Evolutionary conservation across 805 yeast species (phyloP).

Genomic region (Groenewaldozyma tartarivorans): DNA sequence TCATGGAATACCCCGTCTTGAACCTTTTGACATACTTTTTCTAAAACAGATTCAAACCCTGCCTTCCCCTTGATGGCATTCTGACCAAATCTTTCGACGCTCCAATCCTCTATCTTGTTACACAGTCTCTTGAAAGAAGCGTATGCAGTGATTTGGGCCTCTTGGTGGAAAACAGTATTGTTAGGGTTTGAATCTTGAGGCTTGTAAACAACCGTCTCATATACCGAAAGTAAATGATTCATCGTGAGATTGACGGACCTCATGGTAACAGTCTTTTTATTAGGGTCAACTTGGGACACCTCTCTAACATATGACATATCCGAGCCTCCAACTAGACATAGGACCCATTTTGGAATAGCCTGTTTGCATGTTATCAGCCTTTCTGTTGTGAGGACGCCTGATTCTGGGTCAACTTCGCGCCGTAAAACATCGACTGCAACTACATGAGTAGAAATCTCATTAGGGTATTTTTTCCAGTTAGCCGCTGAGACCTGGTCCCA

Average conservation of each 20-base stretch:
- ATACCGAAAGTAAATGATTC: constrained; percentile 65
- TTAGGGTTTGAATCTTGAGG: constrained; percentile 47
- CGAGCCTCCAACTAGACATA: constrained; percentile 55
- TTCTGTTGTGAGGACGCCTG: constrained; percentile 62
- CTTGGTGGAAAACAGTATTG: constrained; percentile 63
- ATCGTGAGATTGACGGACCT: constrained; percentile 82
- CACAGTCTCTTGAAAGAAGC: constrained; percentile 62
- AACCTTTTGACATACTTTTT: constrained; percentile 23
- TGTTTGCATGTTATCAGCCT: constrained; percentile 84
- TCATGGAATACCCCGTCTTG: constrained; percentile 19
- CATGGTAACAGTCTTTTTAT: constrained; percentile 54
- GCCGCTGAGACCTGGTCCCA: constrained; percentile 96
- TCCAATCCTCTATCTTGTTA: constrained; percentile 85
- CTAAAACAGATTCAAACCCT: constrained; percentile 78
- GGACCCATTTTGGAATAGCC: constrained; percentile 74
- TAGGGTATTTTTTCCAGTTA: constrained; percentile 96
- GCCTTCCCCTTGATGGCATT: constrained; percentile 74
- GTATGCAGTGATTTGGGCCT: constrained; percentile 83
- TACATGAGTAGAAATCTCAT: constrained; percentile 84
- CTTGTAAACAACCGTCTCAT: constrained; percentile 73
- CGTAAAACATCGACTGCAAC: constrained; percentile 83
- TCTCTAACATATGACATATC: constrained; percentile 78
- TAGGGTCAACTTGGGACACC: constrained; percentile 72
- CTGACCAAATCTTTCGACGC: constrained; percentile 76
- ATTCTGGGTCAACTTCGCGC: constrained; percentile 51